Conservation (phyloP, 1,284 basidiomycete species). For the Peniophora sp. region DNA sequence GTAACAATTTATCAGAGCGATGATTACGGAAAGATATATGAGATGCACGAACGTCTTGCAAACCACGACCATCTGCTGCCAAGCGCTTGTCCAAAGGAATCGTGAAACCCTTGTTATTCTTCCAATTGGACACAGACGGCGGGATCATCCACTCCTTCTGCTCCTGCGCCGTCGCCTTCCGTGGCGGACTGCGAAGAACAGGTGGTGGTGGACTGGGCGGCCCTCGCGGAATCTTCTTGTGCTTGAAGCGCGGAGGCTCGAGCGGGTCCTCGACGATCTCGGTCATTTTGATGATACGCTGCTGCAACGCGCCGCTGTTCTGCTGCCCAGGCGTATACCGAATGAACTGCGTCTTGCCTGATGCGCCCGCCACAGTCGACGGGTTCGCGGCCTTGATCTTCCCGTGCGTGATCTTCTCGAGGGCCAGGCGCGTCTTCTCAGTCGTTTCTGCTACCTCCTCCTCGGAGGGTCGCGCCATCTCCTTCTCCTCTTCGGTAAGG, state of each 20-base stretch:
- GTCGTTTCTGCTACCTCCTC: constrained; percentile 84
- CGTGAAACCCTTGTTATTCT: constrained; percentile 99
- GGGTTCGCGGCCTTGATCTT: constrained; percentile 98
- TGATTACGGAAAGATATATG: background rate
- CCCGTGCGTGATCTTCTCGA: constrained; percentile 89
- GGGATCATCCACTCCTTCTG: constrained; percentile 99
- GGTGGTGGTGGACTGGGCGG: constrained; percentile 96
- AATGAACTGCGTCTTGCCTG: constrained; percentile 81
- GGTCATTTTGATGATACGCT: constrained; percentile 98
- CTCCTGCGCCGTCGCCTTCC: constrained; percentile 93
- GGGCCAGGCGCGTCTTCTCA: constrained; percentile 83
- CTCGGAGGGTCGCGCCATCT: constrained; percentile 89
- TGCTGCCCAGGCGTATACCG: constrained; percentile 94
- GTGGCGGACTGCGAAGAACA: constrained; percentile 91
- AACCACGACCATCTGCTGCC: constrained; percentile 92
- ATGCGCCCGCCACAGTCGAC: constrained; percentile 74
- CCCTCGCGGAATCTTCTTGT: constrained; percentile 96
- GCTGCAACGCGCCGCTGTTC: constrained; percentile 67
- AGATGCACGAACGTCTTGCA: constrained; percentile 82
- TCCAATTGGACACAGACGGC: constrained; percentile 99
- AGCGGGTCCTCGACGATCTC: constrained; percentile 96
- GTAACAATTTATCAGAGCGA: constrained; percentile 9
- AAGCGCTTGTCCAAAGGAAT: constrained; percentile 98
- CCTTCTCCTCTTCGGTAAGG: constrained; percentile 63
- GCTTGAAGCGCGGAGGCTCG: constrained; percentile 95